phyloP scores from a whole-genome alignment of 1,139 yeast species.

The Lodderomyces margitis region DNA sequence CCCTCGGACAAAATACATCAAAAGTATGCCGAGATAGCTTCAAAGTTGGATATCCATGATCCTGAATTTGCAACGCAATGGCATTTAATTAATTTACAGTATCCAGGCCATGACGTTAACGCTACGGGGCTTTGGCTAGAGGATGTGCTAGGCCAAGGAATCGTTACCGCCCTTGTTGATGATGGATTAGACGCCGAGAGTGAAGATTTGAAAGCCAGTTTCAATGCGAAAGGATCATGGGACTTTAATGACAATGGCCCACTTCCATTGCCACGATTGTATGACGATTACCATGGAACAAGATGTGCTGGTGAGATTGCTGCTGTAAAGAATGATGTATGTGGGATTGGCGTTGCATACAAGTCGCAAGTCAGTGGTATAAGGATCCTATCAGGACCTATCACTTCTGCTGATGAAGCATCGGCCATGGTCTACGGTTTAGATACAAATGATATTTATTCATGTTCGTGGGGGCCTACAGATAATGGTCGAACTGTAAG shows the following conservation, averaged over 20 bases:
- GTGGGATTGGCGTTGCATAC: constrained; percentile 95
- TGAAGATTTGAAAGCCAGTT: constrained; percentile 69
- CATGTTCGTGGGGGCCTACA: constrained; percentile 99
- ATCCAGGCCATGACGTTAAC: constrained; percentile 83
- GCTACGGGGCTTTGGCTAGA: constrained; percentile 84
- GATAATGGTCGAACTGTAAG: constrained; percentile 89
- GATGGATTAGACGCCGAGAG: constrained; percentile 89
- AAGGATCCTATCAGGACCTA: constrained; percentile 76
- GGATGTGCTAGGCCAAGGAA: constrained; percentile 77
- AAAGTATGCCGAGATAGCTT: constrained; percentile 34
- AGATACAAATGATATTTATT: constrained; percentile 84
- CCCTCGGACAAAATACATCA: constrained; percentile 10
- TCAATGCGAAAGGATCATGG: constrained; percentile 77
- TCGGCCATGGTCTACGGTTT: constrained; percentile 77
- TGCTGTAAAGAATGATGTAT: constrained; percentile 78
- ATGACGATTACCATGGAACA: constrained; percentile 94
- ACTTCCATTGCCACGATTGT: constrained; percentile 75
- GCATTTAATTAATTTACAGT: constrained; percentile 76
- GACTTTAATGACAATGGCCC: constrained; percentile 80
- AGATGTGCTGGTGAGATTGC: constrained; percentile 99
- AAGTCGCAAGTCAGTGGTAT: constrained; percentile 86
- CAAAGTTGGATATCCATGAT: constrained; percentile 66
- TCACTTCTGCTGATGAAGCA: constrained; percentile 89
- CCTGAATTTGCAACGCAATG: constrained; percentile 83
- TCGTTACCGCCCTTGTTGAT: constrained; percentile 86